phyloP scores from a whole-genome alignment of 176 grass and related monocot genomes.

The Avena insularis region DNA sequence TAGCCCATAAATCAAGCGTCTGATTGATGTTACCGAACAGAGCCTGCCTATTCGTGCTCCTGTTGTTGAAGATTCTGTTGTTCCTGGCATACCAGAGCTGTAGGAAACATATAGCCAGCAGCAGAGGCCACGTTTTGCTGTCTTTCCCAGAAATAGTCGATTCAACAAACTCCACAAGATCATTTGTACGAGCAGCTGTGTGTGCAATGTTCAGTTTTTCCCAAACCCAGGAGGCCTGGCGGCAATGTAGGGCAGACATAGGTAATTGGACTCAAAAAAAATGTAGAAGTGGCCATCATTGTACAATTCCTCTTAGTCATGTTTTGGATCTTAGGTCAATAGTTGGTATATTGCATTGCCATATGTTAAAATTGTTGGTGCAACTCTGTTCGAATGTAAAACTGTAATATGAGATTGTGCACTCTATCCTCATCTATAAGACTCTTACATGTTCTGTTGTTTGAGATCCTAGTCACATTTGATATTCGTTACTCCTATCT shows the following conservation, averaged over 20 bases:
- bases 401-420: slow-evolving; percentile 17
- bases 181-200: no score
- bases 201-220: no score
- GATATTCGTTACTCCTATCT: not conserved
- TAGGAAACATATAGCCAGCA: no score
- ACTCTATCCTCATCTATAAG: not conserved
- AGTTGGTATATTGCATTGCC: not conserved
- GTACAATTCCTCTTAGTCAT: slow-evolving; percentile 19
- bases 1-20: no score
- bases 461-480: not conserved
- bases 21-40: no score
- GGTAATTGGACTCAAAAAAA: not conserved
- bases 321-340: slow-evolving; percentile 22
- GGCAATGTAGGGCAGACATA: not conserved
- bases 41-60: no score
- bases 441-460: not conserved
- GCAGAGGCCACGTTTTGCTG: no score
- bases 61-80: no score
- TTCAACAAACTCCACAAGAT: no score
- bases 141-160: no score
- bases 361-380: not conserved
- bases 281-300: not conserved
- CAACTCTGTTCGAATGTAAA: not conserved
- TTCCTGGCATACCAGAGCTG: no score
- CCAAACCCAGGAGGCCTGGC: no score